Evolutionary conservation across 176 grass and related monocot genomes (phyloP).

Genomic region (Musa schizocarpa): DNA sequence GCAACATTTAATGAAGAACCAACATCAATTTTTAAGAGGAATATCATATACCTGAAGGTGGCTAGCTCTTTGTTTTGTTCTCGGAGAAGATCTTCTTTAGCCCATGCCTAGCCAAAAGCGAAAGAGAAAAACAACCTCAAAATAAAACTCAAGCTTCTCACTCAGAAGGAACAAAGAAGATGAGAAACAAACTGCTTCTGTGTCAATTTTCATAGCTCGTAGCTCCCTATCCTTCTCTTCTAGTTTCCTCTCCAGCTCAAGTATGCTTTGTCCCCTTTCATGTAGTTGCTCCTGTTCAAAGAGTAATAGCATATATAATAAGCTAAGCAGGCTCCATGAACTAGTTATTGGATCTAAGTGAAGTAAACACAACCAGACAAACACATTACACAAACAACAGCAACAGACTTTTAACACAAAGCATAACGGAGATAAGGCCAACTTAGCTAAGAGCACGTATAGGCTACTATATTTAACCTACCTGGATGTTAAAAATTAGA

Average conservation of each 20-base stretch:
- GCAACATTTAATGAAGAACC: slow-evolving; percentile 3
- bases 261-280: slow-evolving; percentile 80
- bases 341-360: neutral
- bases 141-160: slow-evolving; percentile 3
- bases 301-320: neutral
- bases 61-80: slow-evolving; percentile 95
- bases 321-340: neutral
- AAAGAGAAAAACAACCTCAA: slow-evolving; percentile 5
- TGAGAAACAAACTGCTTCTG: slow-evolving; percentile 58
- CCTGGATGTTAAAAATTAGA: neutral
- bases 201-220: slow-evolving; percentile 74
- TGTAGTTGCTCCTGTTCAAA: slow-evolving; percentile 75
- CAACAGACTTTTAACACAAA: neutral
- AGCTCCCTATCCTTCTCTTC: slow-evolving; percentile 75
- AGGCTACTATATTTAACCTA: neutral
- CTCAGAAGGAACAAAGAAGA: neutral
- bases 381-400: neutral
- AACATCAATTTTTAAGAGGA: slow-evolving; percentile 7
- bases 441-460: neutral
- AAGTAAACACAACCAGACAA: neutral
- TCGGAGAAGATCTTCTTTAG: slow-evolving; percentile 93
- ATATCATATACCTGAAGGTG: slow-evolving; percentile 45
- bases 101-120: slow-evolving; percentile 61
- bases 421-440: neutral
- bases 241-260: slow-evolving; percentile 83